Conservation (phyloP, 129 eudicot genomes). For the Centrapalus pauciflorus region DNA sequence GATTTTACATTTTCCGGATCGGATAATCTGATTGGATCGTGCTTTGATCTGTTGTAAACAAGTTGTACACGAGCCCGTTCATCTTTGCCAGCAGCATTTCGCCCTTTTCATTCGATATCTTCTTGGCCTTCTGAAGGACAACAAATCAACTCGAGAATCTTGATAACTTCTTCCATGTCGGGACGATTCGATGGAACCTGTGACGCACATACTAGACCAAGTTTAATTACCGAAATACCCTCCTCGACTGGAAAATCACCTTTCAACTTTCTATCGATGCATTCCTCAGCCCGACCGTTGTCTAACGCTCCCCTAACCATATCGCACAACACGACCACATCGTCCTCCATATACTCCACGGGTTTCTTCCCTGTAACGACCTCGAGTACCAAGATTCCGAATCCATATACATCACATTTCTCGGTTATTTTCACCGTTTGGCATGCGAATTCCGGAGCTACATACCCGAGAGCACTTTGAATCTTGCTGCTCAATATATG, state of each 20-base stretch:
- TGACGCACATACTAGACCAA: slow-evolving; percentile 88
- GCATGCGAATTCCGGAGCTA: slow-evolving; percentile 96
- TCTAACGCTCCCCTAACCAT: slow-evolving; percentile 86
- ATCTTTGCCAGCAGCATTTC: slow-evolving; percentile 31
- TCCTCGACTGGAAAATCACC: slow-evolving; percentile 66
- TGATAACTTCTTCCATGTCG: slow-evolving; percentile 88
- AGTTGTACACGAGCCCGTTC: slow-evolving; percentile 8
- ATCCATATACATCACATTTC: slow-evolving; percentile 89
- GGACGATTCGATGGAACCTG: slow-evolving; percentile 97
- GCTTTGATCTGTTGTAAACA: slow-evolving; percentile 13
- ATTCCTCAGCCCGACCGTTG: slow-evolving; percentile 57
- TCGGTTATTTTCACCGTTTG: slow-evolving; percentile 89
- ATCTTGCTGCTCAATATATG: slow-evolving; percentile 79
- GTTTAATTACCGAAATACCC: slow-evolving; percentile 75
- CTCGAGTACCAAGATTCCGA: slow-evolving; percentile 75
- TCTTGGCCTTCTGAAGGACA: slow-evolving; percentile 67
- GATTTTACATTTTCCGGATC: background rate
- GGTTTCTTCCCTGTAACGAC: slow-evolving; percentile 87
- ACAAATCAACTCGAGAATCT: slow-evolving; percentile 75
- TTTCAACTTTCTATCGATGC: slow-evolving; percentile 55
- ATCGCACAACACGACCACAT: slow-evolving; percentile 84
- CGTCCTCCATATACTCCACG: slow-evolving; percentile 96
- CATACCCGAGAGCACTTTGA: slow-evolving; percentile 93
- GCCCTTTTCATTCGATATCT: slow-evolving; percentile 47
- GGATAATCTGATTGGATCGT: background rate